A percentile compares a stretch with the other conserved stretches of the same genome.
Evolutionary conservation across 2,329 filamentous ascomycete species (phyloP).

Genomic region (Ophiocordyceps camponoti-floridani): DNA sequence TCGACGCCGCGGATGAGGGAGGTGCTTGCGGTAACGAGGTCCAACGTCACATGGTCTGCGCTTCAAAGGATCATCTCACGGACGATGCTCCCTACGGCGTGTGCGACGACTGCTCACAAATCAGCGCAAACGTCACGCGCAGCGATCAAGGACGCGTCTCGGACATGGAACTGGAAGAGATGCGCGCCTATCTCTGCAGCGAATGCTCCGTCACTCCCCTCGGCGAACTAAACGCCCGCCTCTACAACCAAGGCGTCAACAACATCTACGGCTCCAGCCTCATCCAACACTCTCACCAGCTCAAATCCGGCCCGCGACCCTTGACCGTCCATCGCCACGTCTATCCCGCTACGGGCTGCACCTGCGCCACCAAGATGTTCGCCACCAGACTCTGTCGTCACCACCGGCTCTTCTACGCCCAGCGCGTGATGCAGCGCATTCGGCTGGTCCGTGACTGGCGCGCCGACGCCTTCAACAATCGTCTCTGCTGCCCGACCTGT

Average conservation of each 20-base stretch:
- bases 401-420: slow-evolving; percentile 14
- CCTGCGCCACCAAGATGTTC: slow-evolving; percentile 17
- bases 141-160: slow-evolving; percentile 3
- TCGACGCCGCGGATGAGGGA: too few species aligned
- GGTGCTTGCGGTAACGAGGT: too few species aligned
- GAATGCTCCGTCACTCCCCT: slow-evolving; percentile 9
- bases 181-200: slow-evolving; percentile 19
- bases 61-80: too few species aligned
- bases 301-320: background rate
- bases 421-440: slow-evolving; percentile 7
- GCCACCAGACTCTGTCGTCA: slow-evolving; percentile 13
- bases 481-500: slow-evolving; percentile 14
- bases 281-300: background rate
- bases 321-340: background rate
- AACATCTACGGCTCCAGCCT: slow-evolving; percentile 10
- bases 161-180: slow-evolving; percentile 8
- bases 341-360: slow-evolving; percentile 16
- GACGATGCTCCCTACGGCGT: background rate
- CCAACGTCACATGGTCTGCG: too few species aligned
- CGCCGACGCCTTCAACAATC: slow-evolving; percentile 5
- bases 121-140: slow-evolving; percentile 6
- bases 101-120: slow-evolving; percentile 9
- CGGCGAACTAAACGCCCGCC: background rate
- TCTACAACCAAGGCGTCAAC: slow-evolving; percentile 4
- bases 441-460: slow-evolving; percentile 11